Evolutionary conservation across 2,329 filamentous ascomycete species (phyloP).

Genomic region (Trichophaea hybrida): DNA sequence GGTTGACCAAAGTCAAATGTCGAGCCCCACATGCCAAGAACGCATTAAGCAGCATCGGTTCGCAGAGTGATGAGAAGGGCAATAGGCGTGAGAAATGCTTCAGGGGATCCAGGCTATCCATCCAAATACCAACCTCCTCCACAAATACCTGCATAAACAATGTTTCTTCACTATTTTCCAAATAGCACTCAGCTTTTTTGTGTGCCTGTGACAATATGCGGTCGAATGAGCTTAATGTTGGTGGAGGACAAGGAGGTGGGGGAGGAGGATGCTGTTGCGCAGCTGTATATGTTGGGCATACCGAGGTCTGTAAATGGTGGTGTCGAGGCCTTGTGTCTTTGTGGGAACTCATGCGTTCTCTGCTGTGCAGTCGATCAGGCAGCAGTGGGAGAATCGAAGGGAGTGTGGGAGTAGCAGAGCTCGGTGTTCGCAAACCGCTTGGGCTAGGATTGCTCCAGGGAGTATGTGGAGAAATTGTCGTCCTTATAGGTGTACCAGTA

Average conservation of each 20-base stretch:
- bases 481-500: conserved; percentile 28
- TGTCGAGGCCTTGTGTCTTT: conserved; percentile 27
- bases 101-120: conserved; percentile 75
- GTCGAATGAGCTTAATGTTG: conserved; percentile 29
- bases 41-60: conserved; percentile 79
- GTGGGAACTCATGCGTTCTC: conserved; percentile 9
- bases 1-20: conserved; percentile 58
- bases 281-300: conserved; percentile 16
- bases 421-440: conserved; percentile 11
- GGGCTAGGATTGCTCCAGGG: conserved; percentile 18
- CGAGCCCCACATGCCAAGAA: conserved; percentile 78
- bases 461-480: conserved; percentile 21
- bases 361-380: conserved; percentile 32
- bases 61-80: conserved; percentile 67
- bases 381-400: conserved; percentile 39
- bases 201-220: conserved; percentile 30
- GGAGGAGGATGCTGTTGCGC: conserved; percentile 1
- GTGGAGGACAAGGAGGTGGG: conserved; percentile 32
- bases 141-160: conserved; percentile 87
- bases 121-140: conserved; percentile 80
- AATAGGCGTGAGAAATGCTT: conserved; percentile 66
- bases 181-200: conserved; percentile 38
- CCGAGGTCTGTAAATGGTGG: conserved; percentile 27
- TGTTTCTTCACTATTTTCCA: conserved; percentile 63
- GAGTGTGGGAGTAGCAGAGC: conserved; percentile 34